A percentile compares a stretch with the other conserved stretches of the same genome.
phyloP scores from a whole-genome alignment of 2,329 filamentous ascomycete genomes.

The Colletotrichum sublineola region DNA sequence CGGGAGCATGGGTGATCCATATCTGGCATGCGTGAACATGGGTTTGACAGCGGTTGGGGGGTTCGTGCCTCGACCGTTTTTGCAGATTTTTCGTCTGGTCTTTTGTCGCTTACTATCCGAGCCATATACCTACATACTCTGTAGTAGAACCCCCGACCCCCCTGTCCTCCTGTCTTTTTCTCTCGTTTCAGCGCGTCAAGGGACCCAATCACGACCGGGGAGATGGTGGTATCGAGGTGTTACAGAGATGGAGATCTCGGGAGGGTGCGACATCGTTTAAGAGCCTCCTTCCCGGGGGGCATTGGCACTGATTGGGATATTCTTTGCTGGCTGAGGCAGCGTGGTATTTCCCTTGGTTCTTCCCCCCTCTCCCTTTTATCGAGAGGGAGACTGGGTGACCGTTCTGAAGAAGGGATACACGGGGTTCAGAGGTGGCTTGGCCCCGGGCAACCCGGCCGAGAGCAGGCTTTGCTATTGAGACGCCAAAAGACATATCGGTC shows the following conservation, averaged over 20 bases:
- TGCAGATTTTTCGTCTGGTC: not conserved
- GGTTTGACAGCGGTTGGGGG: conserved; percentile 17
- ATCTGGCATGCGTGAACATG: not conserved
- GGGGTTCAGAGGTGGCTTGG: not conserved
- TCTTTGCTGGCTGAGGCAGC: too few relatives aligned
- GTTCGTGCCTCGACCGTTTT: conserved; percentile 9
- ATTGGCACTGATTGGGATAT: not conserved
- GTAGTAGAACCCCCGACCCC: not conserved
- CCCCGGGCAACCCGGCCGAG: conserved; percentile 9
- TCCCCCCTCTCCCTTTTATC: not conserved
- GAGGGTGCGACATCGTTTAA: conserved; percentile 26
- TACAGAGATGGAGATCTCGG: conserved; percentile 24
- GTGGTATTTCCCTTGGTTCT: not conserved
- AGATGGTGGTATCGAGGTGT: not conserved
- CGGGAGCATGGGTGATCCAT: not conserved
- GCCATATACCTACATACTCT: too few relatives aligned
- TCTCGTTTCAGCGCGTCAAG: conserved; percentile 27
- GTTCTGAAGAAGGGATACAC: not conserved
- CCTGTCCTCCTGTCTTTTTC: not conserved
- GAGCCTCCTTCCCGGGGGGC: not conserved
- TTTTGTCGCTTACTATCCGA: conserved; percentile 2
- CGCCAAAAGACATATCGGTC: conserved; percentile 26
- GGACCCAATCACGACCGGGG: not conserved
- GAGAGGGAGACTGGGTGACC: not conserved
- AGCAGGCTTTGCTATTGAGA: conserved; percentile 19